These are phyloP conservation scores for Puccinia sorghi DNA, from an alignment of 1,284 basidiomycete genomes.

Conservation along the genomic window DNA sequence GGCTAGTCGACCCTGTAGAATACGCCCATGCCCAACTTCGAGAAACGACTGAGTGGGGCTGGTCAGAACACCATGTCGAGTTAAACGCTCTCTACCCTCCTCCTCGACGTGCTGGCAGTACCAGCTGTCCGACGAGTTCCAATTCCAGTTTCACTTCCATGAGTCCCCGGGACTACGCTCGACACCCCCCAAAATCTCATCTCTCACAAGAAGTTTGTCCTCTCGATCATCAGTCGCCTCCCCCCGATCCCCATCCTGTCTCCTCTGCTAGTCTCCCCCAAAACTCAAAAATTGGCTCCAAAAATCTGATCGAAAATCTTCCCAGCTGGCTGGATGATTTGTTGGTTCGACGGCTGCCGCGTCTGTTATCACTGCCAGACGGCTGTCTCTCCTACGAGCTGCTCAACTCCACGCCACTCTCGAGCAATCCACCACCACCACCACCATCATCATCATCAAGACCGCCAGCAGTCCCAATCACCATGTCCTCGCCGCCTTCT, in stretches of 20 bases:
- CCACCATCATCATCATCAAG: neutral
- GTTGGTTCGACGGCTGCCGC: constrained; percentile 29
- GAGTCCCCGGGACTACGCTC: neutral
- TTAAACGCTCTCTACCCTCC: neutral
- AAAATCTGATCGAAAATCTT: constrained; percentile 8
- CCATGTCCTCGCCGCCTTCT: neutral
- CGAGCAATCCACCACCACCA: neutral
- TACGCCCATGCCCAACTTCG: constrained; percentile 49
- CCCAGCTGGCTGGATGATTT: constrained; percentile 47
- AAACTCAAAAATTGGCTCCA: neutral
- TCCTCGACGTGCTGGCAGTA: neutral
- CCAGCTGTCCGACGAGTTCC: neutral
- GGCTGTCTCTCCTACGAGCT: constrained; percentile 48
- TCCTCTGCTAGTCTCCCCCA: neutral
- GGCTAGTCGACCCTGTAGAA: constrained; percentile 48
- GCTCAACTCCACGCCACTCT: neutral
- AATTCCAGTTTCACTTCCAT: neutral
- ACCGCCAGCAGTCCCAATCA: neutral
- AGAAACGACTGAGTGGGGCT: constrained; percentile 48
- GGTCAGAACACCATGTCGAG: constrained; percentile 50
- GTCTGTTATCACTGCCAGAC: constrained; percentile 29
- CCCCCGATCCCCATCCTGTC: constrained; percentile 5
- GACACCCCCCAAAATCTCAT: constrained; percentile 19
- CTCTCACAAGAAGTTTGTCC: constrained; percentile 27
- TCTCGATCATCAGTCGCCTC: neutral